phyloP scores from a whole-genome alignment of 1,284 basidiomycete species.

The Cutaneotrichosporon dermatis region DNA sequence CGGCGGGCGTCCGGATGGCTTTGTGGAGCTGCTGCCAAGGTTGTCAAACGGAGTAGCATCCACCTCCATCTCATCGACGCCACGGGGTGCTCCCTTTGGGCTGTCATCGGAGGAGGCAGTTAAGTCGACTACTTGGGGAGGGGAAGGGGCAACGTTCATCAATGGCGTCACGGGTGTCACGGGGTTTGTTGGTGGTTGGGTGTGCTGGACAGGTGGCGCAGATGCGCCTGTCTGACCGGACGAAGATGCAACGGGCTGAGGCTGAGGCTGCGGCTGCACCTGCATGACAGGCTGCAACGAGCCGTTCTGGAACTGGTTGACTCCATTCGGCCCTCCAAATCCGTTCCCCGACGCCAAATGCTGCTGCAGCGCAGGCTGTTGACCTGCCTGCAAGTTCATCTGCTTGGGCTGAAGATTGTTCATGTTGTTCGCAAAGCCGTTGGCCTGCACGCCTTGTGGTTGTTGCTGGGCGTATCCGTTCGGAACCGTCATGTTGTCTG shows the following conservation, averaged over 20 bases:
- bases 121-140: not conserved
- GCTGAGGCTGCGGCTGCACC: not conserved
- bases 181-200: no score
- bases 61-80: not conserved
- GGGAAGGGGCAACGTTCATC: not conserved
- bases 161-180: not conserved
- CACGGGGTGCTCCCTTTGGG: not conserved
- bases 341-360: not conserved
- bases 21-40: not conserved
- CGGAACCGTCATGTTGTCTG: not conserved
- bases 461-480: not conserved
- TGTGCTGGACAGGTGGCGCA: not conserved
- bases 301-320: not conserved
- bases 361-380: not conserved
- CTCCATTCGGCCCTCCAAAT: not conserved
- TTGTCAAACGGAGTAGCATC: not conserved
- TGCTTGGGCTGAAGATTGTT: not conserved
- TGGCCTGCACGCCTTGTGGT: not conserved
- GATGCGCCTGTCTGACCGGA: not conserved
- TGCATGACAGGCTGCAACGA: not conserved
- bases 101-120: not conserved
- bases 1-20: not conserved
- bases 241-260: not conserved
- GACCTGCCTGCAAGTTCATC: not conserved
- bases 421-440: not conserved